Percentiles rank a stretch among this genome's conserved stretches.
Evolutionary conservation across 108 stramenopile genomes (phyloP).

Genomic region (Discostella stelligeroides): DNA sequence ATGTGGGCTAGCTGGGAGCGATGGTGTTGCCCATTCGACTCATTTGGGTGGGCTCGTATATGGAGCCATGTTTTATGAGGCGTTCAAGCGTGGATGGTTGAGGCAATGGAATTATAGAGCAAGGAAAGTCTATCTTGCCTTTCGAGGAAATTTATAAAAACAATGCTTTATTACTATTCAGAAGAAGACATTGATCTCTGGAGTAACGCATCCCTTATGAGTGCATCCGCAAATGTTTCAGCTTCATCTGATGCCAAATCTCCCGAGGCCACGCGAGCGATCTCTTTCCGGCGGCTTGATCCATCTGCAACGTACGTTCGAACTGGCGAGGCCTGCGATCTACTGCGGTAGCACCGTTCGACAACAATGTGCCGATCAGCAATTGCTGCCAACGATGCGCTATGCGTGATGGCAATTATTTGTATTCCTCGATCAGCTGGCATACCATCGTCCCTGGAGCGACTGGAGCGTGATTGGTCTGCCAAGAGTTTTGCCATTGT

Average conservation of each 20-base stretch:
- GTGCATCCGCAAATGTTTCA: slow-evolving; percentile 74
- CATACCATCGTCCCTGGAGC: background rate
- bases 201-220: slow-evolving; percentile 64
- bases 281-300: slow-evolving; percentile 60
- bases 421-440: slow-evolving; percentile 39
- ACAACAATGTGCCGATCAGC: slow-evolving; percentile 80
- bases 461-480: slow-evolving; percentile 55
- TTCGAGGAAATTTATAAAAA: slow-evolving; percentile 9
- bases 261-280: slow-evolving; percentile 82
- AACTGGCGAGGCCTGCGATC: slow-evolving; percentile 20
- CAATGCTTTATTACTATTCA: background rate
- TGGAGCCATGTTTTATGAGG: slow-evolving; percentile 66
- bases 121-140: slow-evolving; percentile 10
- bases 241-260: slow-evolving; percentile 77
- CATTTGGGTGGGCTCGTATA: slow-evolving; percentile 82
- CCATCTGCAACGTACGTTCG: slow-evolving; percentile 54
- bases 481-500: slow-evolving; percentile 75
- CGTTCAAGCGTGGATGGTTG: slow-evolving; percentile 48
- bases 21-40: slow-evolving; percentile 62
- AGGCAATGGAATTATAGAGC: slow-evolving; percentile 18
- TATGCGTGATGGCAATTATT: slow-evolving; percentile 83
- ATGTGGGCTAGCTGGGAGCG: slow-evolving; percentile 33
- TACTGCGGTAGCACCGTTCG: slow-evolving; percentile 35
- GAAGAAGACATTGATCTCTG: slow-evolving; percentile 27
- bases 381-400: slow-evolving; percentile 75